Base-by-base conservation (phyloP, 192 early-diverging fungal species). In the Linnemannia elongata region DNA sequence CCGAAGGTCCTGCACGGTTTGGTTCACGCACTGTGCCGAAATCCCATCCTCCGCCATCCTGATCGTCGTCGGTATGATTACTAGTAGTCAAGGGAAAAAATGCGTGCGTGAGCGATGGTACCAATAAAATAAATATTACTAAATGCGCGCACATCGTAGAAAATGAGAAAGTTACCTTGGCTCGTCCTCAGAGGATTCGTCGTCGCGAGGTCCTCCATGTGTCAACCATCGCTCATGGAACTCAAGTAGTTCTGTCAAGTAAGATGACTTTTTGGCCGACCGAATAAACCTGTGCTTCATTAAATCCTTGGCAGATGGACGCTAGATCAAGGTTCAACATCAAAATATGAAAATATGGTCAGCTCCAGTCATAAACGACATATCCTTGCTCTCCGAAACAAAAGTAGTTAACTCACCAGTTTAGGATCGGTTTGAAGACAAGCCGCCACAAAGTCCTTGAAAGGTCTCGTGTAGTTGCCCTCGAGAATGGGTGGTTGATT, bases 351-450 rank as follows among this genome's bases (percentile, higher is more conserved):
- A 24, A 55, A 54, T 15, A 45, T 4, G 35, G 33, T 63, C 6
- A 52, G 5, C 38, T 45, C 24, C 35, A 55, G 7, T 3, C 10
- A 55, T 8, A 72, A 1, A 54, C 68, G 33, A n/a, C n/a, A 78
- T 35, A 5, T 45, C 27, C n/a, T 12, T 69, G n/a, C 8, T 30
- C 24, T 20, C 3, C 33, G 12, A 55, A 24, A 74, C 17, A 27
- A 18, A 82, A 87, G 27, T 44, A 1, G 10, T 60, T 66, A 27
- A 69, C 71, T 60, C 89, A 96, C 96, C 88, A 91, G 85, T 22
- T 88, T 88, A 22, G 97, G 94, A 83, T 98, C 96, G 81, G 95
- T 96, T 74, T 98, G 94, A 22, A 99, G 88, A 86, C 98, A 99
- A 4, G 93, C 77, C 10, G 90, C 79, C 13, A 99, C 92, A 91